Conservation (phyloP, 306 rosid species). For the Arachis stenosperma region DNA sequence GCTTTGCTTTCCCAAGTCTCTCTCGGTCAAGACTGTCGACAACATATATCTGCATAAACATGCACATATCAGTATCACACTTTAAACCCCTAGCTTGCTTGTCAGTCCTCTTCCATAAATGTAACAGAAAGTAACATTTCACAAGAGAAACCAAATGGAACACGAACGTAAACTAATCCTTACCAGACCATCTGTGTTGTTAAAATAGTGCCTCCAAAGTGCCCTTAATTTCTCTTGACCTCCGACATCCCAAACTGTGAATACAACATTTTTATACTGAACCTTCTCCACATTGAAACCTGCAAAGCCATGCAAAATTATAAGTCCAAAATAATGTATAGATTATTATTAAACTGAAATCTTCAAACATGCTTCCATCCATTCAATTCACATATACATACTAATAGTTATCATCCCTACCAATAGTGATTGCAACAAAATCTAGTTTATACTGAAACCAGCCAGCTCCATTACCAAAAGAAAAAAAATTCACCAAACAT, state of each 20-base stretch:
- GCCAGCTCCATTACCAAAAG: no score
- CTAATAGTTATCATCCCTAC: constrained; percentile 2
- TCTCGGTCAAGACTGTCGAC: constrained; percentile 94
- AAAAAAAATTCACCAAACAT: no score
- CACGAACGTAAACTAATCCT: constrained; percentile 33
- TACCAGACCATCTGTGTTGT: constrained; percentile 96
- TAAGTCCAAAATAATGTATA: constrained; percentile 24
- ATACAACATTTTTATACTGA: constrained; percentile 94
- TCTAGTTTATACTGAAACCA: no score
- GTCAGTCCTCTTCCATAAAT: constrained; percentile 6
- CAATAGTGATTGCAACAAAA: neutral
- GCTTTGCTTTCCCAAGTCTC: constrained; percentile 87
- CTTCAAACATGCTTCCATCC: neutral
- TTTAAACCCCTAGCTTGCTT: neutral
- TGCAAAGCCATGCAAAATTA: constrained; percentile 35
- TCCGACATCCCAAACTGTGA: constrained; percentile 99
- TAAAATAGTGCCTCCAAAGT: constrained; percentile 99
- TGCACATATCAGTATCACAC: constrained; percentile 21
- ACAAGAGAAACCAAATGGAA: constrained; percentile 1
- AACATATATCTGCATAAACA: constrained; percentile 78
- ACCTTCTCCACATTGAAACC: constrained; percentile 99
- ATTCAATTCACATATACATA: constrained; percentile 23
- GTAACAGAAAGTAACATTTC: constrained; percentile 14
- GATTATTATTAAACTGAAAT: constrained; percentile 17
- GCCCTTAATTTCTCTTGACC: constrained; percentile 98